Base-by-base conservation (phyloP, 805 yeast species). In the Kuraishia hungarica region DNA sequence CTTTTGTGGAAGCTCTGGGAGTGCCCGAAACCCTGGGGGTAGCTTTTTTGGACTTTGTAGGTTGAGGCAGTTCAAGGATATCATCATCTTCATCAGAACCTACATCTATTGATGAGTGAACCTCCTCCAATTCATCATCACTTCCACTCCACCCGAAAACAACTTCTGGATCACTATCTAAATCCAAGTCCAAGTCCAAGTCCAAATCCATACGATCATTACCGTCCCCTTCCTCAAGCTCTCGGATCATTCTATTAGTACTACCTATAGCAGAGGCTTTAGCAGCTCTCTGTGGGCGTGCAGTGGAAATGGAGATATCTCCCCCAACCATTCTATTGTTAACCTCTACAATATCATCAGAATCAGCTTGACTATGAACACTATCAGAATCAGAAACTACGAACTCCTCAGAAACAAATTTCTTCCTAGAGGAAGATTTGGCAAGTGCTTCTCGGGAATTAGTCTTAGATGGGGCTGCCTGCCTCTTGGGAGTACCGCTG, bases 311-410 rank as follows among this genome's bases (percentile, higher is more conserved):
- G n/a, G 17, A 4, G 15, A 17, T 15, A 35, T 17, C n/a, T 13
- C n/a, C 43, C 8, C 43, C 43, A 2, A 15, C 39, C 43, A 35
- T 35, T 11, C 26, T 22, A 19, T 21, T 23, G 8, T 51, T 47
- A 51, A 54, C 58, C 48, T 50, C 54, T 39, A 50, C 49, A 24
- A 51, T 22, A 10, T 52, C 58, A 29, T 51, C 55, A 19, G 52
- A 19, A 13, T 47, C 47, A 20, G 26, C 52, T 13, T 15, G 48
- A 23, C 24, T 35, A 35, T 13, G 43, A 7, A 35, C 39, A 11
- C 49, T 53, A 21, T 53, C 55, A 13, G 53, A 53, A 26, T 53
- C 54, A 15, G 55, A 50, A 29, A 22, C 51, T 2, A 52, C 46
- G 26, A 52, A 15, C 28, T 52, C 54, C 2, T 17, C 48, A 39